Evolutionary conservation across 1,139 yeast genomes (phyloP).

Genomic region (Yamadazyma sp.): DNA sequence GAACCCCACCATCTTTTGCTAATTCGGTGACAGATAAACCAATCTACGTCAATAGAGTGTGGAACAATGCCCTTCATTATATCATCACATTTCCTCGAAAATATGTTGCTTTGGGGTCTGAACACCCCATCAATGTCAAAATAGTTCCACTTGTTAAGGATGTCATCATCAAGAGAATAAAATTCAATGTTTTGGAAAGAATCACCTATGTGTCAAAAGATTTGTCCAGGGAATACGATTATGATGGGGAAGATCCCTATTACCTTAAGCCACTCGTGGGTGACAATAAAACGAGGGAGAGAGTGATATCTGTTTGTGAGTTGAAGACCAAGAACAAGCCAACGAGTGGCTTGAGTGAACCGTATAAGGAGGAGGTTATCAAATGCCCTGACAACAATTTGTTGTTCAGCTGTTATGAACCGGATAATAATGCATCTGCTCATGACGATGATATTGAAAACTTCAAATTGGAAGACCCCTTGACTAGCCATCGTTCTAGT

Average conservation of each 20-base stretch:
- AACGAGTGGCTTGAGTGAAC: conserved; percentile 29
- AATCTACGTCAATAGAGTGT: conserved; percentile 73
- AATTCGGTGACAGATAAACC: conserved; percentile 76
- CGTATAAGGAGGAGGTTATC: conserved; percentile 64
- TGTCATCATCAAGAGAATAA: conserved; percentile 67
- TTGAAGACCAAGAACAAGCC: conserved; percentile 53
- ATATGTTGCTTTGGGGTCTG: conserved; percentile 69
- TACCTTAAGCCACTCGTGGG: conserved; percentile 20
- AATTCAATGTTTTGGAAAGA: conserved; percentile 70
- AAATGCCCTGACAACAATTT: conserved; percentile 62
- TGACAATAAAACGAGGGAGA: conserved; percentile 44
- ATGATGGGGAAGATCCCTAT: conserved; percentile 48
- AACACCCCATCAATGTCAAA: conserved; percentile 60
- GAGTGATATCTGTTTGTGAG: conserved; percentile 59
- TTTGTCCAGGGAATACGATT: conserved; percentile 56
- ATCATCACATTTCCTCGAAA: conserved; percentile 76
- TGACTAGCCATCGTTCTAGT: neutral
- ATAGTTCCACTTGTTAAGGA: conserved; percentile 72
- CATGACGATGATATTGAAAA: conserved; percentile 18
- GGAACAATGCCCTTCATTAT: conserved; percentile 80
- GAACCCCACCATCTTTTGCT: conserved; percentile 82
- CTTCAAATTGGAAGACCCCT: conserved; percentile 11
- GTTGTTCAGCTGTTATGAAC: conserved; percentile 55
- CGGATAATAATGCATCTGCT: conserved; percentile 10
- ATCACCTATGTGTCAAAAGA: conserved; percentile 65